Percentiles rank a stretch among this genome's conserved stretches.
These are phyloP conservation scores for Pichia heedii DNA, from an alignment of 805 yeast genomes.

Conservation along the genomic window DNA sequence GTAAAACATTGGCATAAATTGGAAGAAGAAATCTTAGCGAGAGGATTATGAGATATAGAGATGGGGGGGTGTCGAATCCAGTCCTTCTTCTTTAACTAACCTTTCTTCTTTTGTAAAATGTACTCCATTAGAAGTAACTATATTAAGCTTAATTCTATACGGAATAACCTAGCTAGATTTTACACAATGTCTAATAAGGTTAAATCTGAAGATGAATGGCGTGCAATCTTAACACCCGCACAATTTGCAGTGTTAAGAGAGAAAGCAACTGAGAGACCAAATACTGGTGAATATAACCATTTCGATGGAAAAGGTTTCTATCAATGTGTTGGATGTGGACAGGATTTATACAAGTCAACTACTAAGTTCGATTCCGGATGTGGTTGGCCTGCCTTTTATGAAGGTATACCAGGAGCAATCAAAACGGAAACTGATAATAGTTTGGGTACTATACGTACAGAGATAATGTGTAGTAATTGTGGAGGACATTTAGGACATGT, in stretches of 20 bases:
- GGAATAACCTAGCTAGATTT: background rate
- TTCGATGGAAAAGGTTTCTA: constrained; percentile 54
- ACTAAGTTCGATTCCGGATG: constrained; percentile 87
- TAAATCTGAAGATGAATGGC: constrained; percentile 59
- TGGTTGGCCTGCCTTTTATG: constrained; percentile 98
- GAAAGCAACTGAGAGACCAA: constrained; percentile 63
- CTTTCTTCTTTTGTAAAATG: no score
- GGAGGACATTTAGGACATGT: constrained; percentile 96
- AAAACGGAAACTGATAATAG: constrained; percentile 49
- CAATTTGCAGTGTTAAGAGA: constrained; percentile 75
- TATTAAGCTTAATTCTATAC: background rate
- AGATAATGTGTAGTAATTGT: constrained; percentile 80
- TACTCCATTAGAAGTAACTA: no score
- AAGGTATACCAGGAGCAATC: constrained; percentile 78
- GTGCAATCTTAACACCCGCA: constrained; percentile 61
- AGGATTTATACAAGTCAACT: constrained; percentile 68
- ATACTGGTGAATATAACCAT: constrained; percentile 50
- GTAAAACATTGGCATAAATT: no score
- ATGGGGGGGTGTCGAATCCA: no score
- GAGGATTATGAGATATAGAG: no score
- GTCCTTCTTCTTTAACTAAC: no score
- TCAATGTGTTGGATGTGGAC: constrained; percentile 76
- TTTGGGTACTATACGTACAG: constrained; percentile 77
- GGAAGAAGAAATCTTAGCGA: no score
- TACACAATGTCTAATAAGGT: background rate